Evolutionary conservation across 768 basidiomycete species (phyloP), one percentile per base, ranked within the genome.

Genomic region (Lactarius akahatsu): DNA sequence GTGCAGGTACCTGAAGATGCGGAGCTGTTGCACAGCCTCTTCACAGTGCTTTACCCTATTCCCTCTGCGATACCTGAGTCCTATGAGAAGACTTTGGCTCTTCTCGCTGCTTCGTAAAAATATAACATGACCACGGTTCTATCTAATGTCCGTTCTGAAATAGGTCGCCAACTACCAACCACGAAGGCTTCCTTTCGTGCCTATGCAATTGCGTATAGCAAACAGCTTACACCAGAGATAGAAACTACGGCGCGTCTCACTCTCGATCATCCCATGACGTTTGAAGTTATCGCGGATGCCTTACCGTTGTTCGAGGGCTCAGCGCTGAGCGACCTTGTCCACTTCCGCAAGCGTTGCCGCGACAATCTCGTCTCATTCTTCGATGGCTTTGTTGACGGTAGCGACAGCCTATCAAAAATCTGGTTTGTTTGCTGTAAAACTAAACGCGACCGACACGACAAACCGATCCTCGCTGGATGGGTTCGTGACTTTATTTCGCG

Each of bases 71-170:
- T 34, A 4, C 30, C 26, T 23, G 47, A 28, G 0, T 38, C 64
- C 4, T 40, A 47, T 11, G 59, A 65, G 4, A 30, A 18, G 20
- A 34, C 64, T 4, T 6, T 55, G 11, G n/a, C 7, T 34, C 60
- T 70, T 18, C 61, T 72, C 20, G 62, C 63, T 3, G 71, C 71
- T 1, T 70, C 69, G 7, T 10, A 43, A n/a, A 75, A 75, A 41
- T 41, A 41, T 7, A 16, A 41, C 1, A 41, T 41, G 16, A 16
- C 16, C 16, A 18, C 36, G 36, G 47, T 67, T 32, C 28, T 32
- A 26, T 28, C 55, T 26, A 8, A 0, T 28, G 15, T 56, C 16
- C 55, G 55, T 16, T 11, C 55, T 2, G 10, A 4, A 4, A 57
- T 65, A 16, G 40, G 16, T 16, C 40, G 40, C 40, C 40, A 41